Base-by-base conservation (phyloP, 768 basidiomycete species). In the Boletus vermiculosoides region DNA sequence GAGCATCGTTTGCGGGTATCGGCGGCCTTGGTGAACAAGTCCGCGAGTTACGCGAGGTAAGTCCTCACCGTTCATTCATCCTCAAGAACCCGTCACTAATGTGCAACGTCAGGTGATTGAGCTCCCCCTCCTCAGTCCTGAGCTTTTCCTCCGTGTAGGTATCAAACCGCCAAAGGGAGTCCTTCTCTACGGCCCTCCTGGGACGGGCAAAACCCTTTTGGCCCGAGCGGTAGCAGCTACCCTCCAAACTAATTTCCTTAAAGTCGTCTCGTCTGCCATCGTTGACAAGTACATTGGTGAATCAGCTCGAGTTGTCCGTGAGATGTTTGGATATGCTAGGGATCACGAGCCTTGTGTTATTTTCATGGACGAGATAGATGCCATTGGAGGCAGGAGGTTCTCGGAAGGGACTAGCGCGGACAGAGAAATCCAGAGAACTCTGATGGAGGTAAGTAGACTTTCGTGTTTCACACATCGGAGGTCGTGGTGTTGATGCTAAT, bases 281-380 rank as follows among this genome's bases (percentile, higher is more conserved):
- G 91, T 98, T 59, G 88, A 94, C 79, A 94, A 98, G 74, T 99
- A 98, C 71, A 98, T 99, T 47, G 97, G 97, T 64, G 97, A 98
- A 77, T 94, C 91, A 56, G 97, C 97, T 20, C 84, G 97, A 51
- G 85, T 98, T 10, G 88, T 99, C 25, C 83, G 97, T 63, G 97
- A 99, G 73, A 98, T 99, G 97, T 99, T 99, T 67, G 94, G 92
- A 25, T 99, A 98, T 73, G 97, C 97, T 13, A 83, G 80, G 58
- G 96, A 99, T 72, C 95, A 99, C 69, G 97, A 98, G 73, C 97
- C 97, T 45, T 98, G 94, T 71, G 93, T 97, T 55, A 97, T 97
- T 65, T 97, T 97, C 78, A 97, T 98, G 94, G 95, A 94, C 68
- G 92, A 94, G 74, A 94, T 94, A 65, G 97, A 99, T 72, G 97